These are phyloP conservation scores for Polyporus tsugae DNA, from an alignment of 1,284 basidiomycete genomes.

Conservation along the genomic window DNA sequence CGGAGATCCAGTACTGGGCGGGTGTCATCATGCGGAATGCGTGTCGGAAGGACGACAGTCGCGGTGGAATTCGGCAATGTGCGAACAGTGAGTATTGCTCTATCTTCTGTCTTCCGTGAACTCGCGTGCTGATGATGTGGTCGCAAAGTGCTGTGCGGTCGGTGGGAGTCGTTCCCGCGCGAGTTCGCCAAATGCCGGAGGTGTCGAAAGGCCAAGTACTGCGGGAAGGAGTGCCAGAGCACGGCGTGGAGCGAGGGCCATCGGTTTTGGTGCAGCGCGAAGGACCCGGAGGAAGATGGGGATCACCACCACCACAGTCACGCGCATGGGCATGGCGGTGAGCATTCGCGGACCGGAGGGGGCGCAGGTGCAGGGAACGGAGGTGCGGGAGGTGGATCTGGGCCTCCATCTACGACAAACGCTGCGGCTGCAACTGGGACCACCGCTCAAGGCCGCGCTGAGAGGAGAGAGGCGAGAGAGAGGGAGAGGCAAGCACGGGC, in stretches of 20 bases:
- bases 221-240: slow-evolving; percentile 97
- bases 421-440: slow-evolving; percentile 11
- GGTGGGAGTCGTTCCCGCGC: slow-evolving; percentile 92
- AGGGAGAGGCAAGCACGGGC: slow-evolving; percentile 35
- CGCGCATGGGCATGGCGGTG: slow-evolving; percentile 19
- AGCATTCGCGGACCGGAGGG: neutral
- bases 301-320: slow-evolving; percentile 41
- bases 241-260: slow-evolving; percentile 98
- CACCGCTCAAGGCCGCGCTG: slow-evolving; percentile 30
- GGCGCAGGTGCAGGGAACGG: neutral
- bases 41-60: slow-evolving; percentile 94
- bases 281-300: slow-evolving; percentile 72
- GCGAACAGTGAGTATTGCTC: slow-evolving; percentile 84
- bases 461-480: slow-evolving; percentile 39
- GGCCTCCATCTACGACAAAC: neutral
- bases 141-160: slow-evolving; percentile 86
- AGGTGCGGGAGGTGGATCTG: slow-evolving; percentile 6
- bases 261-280: slow-evolving; percentile 87
- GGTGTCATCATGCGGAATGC: slow-evolving; percentile 99
- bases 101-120: slow-evolving; percentile 8
- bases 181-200: slow-evolving; percentile 98
- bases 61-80: slow-evolving; percentile 96
- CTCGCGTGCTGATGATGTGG: neutral
- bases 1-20: slow-evolving; percentile 98
- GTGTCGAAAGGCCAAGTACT: slow-evolving; percentile 98